Percentiles rank a stretch among this genome's conserved stretches.
These are phyloP conservation scores for Exophiala alcalophila DNA, from an alignment of 2,329 filamentous ascomycete species.

Conservation along the genomic window DNA sequence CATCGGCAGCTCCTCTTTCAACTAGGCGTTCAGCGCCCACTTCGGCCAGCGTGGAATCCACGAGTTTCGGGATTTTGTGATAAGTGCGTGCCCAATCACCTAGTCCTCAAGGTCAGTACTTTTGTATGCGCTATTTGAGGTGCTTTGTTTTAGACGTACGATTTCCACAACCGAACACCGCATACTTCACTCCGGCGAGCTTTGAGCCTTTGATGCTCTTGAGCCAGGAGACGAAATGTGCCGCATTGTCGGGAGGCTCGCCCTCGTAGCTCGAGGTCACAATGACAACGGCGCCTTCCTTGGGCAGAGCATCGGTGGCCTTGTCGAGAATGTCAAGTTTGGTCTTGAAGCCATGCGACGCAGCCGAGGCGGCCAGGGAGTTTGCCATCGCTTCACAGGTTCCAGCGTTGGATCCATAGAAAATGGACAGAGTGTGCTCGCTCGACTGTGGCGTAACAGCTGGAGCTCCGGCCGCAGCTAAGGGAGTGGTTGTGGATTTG, in stretches of 20 bases:
- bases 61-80: slow-evolving; percentile 62
- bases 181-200: slow-evolving; percentile 58
- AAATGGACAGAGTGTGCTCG: slow-evolving; percentile 56
- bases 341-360: slow-evolving; percentile 58
- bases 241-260: slow-evolving; percentile 68
- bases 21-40: slow-evolving; percentile 51
- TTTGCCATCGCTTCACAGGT: slow-evolving; percentile 70
- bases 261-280: slow-evolving; percentile 72
- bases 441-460: slow-evolving; percentile 14
- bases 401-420: slow-evolving; percentile 71
- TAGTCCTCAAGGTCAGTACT: slow-evolving; percentile 37
- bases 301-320: slow-evolving; percentile 59
- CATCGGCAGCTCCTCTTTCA: slow-evolving; percentile 51
- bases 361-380: slow-evolving; percentile 58
- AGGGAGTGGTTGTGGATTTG: background rate
- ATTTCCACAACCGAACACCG: slow-evolving; percentile 68
- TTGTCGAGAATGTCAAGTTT: slow-evolving; percentile 58
- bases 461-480: background rate
- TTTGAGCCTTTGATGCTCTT: slow-evolving; percentile 50
- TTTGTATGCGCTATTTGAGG: background rate
- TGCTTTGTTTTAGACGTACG: slow-evolving; percentile 14
- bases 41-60: slow-evolving; percentile 55
- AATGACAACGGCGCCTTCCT: slow-evolving; percentile 60
- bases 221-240: slow-evolving; percentile 66
- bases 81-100: slow-evolving; percentile 52